phyloP scores from a whole-genome alignment of 2,329 filamentous ascomycete genomes.

The Proliferodiscus dingleyae region DNA sequence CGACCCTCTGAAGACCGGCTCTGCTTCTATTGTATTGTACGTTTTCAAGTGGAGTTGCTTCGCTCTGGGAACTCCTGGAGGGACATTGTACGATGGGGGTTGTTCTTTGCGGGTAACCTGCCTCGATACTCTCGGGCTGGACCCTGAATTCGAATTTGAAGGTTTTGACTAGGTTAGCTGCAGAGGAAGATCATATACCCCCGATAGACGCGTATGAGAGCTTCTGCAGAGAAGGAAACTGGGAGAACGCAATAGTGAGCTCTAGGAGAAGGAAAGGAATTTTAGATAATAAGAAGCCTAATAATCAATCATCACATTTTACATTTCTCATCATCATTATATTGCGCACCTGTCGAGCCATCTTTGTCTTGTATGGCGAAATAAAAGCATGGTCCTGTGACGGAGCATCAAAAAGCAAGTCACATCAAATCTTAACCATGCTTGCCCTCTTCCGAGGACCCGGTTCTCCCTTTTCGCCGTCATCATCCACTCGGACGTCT shows the following conservation, averaged over 20 bases:
- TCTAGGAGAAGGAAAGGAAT: background rate
- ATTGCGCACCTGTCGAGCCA: too few species aligned
- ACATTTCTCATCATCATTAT: background rate
- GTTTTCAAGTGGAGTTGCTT: background rate
- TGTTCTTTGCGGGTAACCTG: conserved; percentile 3
- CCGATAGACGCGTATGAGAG: conserved; percentile 16
- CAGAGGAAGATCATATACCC: conserved; percentile 14
- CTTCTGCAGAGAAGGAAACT: conserved; percentile 13
- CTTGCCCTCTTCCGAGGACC: too few species aligned
- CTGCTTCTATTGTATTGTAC: background rate
- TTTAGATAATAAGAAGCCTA: conserved; percentile 11
- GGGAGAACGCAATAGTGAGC: background rate
- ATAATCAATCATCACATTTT: conserved; percentile 8
- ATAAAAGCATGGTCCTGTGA: too few species aligned
- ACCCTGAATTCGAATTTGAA: conserved; percentile 9
- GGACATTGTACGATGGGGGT: background rate
- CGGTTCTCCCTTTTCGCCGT: too few species aligned
- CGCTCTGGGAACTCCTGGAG: background rate
- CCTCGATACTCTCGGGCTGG: conserved; percentile 12
- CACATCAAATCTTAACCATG: too few species aligned
- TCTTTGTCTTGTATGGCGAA: too few species aligned
- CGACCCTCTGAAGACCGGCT: background rate
- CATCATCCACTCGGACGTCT: too few species aligned
- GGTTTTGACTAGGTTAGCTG: conserved; percentile 3
- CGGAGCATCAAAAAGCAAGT: too few species aligned